Conservation (phyloP, 495 filamentous ascomycete genomes). For the Ramalina peruviana region DNA sequence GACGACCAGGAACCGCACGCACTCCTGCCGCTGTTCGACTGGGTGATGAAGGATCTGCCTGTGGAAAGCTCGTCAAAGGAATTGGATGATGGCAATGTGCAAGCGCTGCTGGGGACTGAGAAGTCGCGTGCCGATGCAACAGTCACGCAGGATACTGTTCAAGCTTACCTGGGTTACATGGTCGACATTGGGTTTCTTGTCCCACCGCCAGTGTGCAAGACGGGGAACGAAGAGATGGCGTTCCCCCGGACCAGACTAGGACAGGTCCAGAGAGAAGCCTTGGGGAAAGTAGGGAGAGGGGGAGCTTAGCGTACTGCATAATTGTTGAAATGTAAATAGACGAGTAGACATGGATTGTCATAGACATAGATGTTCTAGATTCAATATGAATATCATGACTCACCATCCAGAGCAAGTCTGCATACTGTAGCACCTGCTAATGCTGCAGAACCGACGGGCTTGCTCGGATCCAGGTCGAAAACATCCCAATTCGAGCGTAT, state of each 20-base stretch:
- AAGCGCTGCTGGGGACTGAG: slow-evolving; percentile 45
- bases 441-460: no score
- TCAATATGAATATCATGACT: no score
- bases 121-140: slow-evolving; percentile 30
- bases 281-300: slow-evolving; percentile 35
- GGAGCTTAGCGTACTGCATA: slow-evolving; percentile 11
- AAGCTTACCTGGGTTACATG: slow-evolving; percentile 60
- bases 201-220: slow-evolving; percentile 25
- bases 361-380: no score
- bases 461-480: no score
- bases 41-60: slow-evolving; percentile 67
- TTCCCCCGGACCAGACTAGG: slow-evolving; percentile 35
- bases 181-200: slow-evolving; percentile 57
- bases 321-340: no score
- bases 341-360: no score
- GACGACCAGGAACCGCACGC: slow-evolving; percentile 16
- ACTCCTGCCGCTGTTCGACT: slow-evolving; percentile 67
- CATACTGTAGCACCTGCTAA: no score
- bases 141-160: slow-evolving; percentile 54
- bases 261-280: slow-evolving; percentile 36
- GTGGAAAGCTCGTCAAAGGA: slow-evolving; percentile 65
- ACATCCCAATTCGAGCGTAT: no score
- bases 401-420: no score
- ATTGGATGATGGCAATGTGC: slow-evolving; percentile 64
- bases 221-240: slow-evolving; percentile 25